Base-by-base conservation (phyloP, 192 early-diverging fungal species). In the Umbelopsis sp. region DNA sequence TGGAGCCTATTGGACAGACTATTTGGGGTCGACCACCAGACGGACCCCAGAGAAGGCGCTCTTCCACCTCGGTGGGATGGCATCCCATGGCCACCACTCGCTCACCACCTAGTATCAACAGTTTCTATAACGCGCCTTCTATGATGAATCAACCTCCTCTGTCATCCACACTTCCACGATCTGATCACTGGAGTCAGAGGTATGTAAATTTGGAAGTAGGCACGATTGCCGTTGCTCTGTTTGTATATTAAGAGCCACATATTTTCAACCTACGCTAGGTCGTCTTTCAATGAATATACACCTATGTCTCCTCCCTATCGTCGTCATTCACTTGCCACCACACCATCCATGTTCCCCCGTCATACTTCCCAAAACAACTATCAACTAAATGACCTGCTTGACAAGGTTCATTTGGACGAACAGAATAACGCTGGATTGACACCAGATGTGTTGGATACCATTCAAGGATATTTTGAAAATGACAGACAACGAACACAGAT, bases 301-400 rank as follows among this genome's bases (percentile, higher is more conserved):
- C 70, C 71, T 12, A 41, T 41, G 37, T 21, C 64, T 46, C 21
- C 46, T 10, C 46, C 71, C 21, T 79, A 87, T 66, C 76, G 85
- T 48, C 71, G 83, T 48, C 86, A 85, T 68, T 85, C 84, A 4
- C 76, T 83, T 20, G 86, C 84, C 18, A 80, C 80, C 55, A 71
- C 81, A 16, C 71, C 76, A 55, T 76, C 81, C 9, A 75, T 78
- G 25, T 64, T 73, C 9, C 48, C 73, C 44, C 52, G 65, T 23
- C 47, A 70, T 65, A 22, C 69, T 45, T 22, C 70, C 49, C 64
- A 70, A 58, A 70, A 75, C 70, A 68, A 71, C 52, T 72, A 66
- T 12, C 46, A 66, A 11, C 45, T 66, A 2, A 48, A 15, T 23
- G 46, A 66, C 13, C 45, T 48, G 3, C 35, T 66, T 13, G 65